phyloP scores from a whole-genome alignment of 495 filamentous ascomycete genomes.

The Margaritispora aquatica region DNA sequence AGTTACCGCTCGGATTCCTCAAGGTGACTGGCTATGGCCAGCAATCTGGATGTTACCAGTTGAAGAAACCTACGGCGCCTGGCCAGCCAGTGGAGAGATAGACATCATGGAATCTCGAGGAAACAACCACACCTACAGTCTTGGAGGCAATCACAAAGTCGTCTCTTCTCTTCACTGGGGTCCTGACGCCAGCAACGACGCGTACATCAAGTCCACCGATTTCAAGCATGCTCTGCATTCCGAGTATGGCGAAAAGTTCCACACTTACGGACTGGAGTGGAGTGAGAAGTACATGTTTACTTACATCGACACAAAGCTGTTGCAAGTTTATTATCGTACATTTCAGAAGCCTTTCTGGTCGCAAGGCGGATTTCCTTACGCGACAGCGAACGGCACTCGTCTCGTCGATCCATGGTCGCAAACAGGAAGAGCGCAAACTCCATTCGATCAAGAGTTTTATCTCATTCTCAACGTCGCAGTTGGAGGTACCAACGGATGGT shows the following conservation, averaged over 20 bases:
- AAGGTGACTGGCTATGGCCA: conserved; percentile 39
- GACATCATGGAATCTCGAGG: conserved; percentile 25
- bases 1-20: conserved; percentile 36
- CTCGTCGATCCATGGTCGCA: conserved; percentile 29
- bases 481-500: conserved; percentile 61
- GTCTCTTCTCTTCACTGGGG: conserved; percentile 10
- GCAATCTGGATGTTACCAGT: conserved; percentile 41
- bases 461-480: conserved; percentile 63
- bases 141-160: conserved; percentile 2
- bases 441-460: conserved; percentile 64
- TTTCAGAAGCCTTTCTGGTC: conserved; percentile 36
- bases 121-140: conserved; percentile 20
- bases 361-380: conserved; percentile 48
- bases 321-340: conserved; percentile 1
- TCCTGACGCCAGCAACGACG: not conserved
- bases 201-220: not conserved
- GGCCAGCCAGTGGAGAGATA: conserved; percentile 30
- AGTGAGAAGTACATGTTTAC: conserved; percentile 62
- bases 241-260: conserved; percentile 23
- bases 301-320: conserved; percentile 42
- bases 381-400: conserved; percentile 50
- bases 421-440: conserved; percentile 35
- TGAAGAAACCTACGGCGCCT: conserved; percentile 28
- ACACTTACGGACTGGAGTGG: conserved; percentile 65
- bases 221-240: conserved; percentile 3